phyloP scores from a whole-genome alignment of 1,284 basidiomycete genomes.

The Naganishia liquefaciens region DNA sequence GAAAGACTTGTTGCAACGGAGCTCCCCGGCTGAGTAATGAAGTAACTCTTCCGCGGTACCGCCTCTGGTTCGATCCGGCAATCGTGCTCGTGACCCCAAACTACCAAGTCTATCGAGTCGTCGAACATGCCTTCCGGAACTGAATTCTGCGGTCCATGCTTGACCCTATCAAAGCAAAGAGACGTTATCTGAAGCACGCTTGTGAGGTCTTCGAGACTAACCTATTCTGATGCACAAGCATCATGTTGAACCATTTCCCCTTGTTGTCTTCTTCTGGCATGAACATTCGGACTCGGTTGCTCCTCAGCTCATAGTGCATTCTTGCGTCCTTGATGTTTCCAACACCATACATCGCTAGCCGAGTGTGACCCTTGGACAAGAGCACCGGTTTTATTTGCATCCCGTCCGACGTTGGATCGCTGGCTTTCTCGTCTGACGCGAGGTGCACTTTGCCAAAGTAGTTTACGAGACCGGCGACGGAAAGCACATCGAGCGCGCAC shows the following conservation, averaged over 20 bases:
- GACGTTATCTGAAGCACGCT: conserved; percentile 3
- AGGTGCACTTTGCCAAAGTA: conserved; percentile 87
- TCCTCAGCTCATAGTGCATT: conserved; percentile 92
- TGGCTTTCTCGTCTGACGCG: conserved; percentile 62
- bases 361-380: conserved; percentile 81
- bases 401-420: conserved; percentile 56
- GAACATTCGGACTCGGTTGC: conserved; percentile 92
- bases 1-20: conserved; percentile 91
- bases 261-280: conserved; percentile 82
- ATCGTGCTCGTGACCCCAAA: conserved; percentile 99
- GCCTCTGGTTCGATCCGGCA: conserved; percentile 87
- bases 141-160: conserved; percentile 86
- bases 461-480: conserved; percentile 89
- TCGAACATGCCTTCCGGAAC: conserved; percentile 98
- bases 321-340: conserved; percentile 96
- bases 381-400: conserved; percentile 88
- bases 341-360: conserved; percentile 87
- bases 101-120: conserved; percentile 85
- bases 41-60: conserved; percentile 87
- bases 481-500: conserved; percentile 90
- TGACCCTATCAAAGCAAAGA: conserved; percentile 63
- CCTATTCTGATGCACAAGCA: conserved; percentile 96
- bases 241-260: conserved; percentile 84
- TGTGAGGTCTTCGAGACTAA: conserved; percentile 50
- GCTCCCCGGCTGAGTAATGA: conserved; percentile 91